These are phyloP conservation scores for Boletus patriciae DNA, from an alignment of 768 basidiomycete species.

Conservation along the genomic window DNA sequence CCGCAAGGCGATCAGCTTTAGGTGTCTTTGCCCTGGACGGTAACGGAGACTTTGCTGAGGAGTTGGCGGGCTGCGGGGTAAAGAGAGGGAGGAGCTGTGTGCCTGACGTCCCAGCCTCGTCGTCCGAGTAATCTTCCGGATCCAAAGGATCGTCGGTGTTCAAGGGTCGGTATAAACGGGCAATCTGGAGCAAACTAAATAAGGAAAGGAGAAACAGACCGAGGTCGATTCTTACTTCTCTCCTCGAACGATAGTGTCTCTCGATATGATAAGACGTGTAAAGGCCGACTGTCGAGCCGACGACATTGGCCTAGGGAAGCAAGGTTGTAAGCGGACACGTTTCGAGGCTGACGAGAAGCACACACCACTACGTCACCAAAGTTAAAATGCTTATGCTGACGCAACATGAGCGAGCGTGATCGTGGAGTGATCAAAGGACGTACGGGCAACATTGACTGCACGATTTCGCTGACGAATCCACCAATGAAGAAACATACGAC, in stretches of 20 bases:
- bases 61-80: conserved; percentile 9
- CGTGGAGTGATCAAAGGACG: conserved; percentile 17
- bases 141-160: conserved; percentile 53
- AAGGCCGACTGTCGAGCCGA: conserved; percentile 71
- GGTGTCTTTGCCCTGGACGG: conserved; percentile 31
- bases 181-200: conserved; percentile 49
- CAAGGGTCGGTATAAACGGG: conserved; percentile 75
- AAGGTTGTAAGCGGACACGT: conserved; percentile 9
- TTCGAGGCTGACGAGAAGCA: conserved; percentile 16
- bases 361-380: conserved; percentile 69
- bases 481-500: conserved; percentile 78
- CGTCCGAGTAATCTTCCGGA: conserved; percentile 45
- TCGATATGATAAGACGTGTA: conserved; percentile 68
- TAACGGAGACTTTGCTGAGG: conserved; percentile 20
- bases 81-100: conserved; percentile 64
- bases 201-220: neutral
- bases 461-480: conserved; percentile 77
- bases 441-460: conserved; percentile 77
- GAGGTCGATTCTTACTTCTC: conserved; percentile 53
- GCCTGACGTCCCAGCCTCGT: conserved; percentile 44
- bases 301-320: conserved; percentile 64
- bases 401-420: conserved; percentile 1
- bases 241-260: conserved; percentile 70
- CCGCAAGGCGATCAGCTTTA: conserved; percentile 44
- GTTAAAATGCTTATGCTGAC: conserved; percentile 70